Percentiles rank a stretch among this genome's conserved stretches.
phyloP scores from a whole-genome alignment of 2,329 filamentous ascomycete genomes.

The Lachnellula suecica region DNA sequence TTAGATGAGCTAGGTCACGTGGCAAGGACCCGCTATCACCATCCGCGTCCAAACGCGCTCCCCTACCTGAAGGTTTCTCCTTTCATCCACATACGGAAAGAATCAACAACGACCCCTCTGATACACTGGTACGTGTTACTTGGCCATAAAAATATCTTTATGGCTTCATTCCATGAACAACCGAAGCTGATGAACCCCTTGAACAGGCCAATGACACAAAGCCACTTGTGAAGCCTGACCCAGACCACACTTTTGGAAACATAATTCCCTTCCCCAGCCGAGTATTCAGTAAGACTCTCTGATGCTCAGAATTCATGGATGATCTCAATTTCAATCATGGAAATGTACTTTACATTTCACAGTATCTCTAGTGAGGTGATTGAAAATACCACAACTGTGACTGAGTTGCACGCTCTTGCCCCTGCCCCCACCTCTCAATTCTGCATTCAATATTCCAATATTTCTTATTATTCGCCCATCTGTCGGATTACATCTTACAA shows the following conservation, averaged over 20 bases:
- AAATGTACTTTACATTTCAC: neutral
- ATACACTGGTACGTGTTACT: slow-evolving; percentile 6
- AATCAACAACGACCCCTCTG: slow-evolving; percentile 1
- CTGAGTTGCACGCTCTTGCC: too few species aligned
- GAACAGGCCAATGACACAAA: neutral
- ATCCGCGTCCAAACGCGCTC: too few species aligned
- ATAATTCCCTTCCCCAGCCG: neutral
- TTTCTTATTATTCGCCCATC: too few species aligned
- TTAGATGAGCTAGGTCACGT: too few species aligned
- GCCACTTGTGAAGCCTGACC: neutral
- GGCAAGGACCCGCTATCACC: too few species aligned
- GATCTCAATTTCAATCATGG: neutral
- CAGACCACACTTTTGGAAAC: neutral
- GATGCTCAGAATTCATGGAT: neutral
- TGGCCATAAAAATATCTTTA: neutral
- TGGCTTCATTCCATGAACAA: neutral
- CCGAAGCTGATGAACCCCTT: neutral
- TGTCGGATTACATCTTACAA: too few species aligned
- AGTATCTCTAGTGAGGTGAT: too few species aligned
- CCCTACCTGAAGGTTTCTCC: neutral
- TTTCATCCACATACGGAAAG: neutral
- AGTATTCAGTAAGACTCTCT: neutral
- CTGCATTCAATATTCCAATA: too few species aligned
- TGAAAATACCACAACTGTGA: too few species aligned
- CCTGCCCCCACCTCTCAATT: too few species aligned